Evolutionary conservation across 2,329 filamentous ascomycete species (phyloP).

Genomic region (Arthrinium puccinioides): DNA sequence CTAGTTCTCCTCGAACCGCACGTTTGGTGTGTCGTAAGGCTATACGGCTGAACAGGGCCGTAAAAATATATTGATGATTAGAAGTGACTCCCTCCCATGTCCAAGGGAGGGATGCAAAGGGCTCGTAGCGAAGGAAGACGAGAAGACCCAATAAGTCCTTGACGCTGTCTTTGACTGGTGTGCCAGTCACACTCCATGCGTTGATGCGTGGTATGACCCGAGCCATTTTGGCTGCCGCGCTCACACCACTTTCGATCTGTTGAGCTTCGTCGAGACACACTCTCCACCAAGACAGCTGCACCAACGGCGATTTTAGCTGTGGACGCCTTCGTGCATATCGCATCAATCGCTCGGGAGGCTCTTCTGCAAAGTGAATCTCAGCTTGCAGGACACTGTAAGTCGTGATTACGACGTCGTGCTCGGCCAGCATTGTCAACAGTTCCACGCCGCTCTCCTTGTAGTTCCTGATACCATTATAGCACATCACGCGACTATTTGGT

Average conservation of each 20-base stretch:
- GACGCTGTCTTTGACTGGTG: slow-evolving; percentile 75
- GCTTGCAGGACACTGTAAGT: slow-evolving; percentile 65
- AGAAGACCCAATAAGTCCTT: slow-evolving; percentile 73
- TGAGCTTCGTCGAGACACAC: slow-evolving; percentile 75
- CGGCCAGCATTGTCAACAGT: slow-evolving; percentile 36
- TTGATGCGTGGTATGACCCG: slow-evolving; percentile 74
- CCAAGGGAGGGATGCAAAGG: slow-evolving; percentile 57
- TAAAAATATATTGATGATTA: slow-evolving; percentile 57
- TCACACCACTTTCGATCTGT: slow-evolving; percentile 87
- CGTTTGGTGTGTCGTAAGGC: slow-evolving; percentile 83
- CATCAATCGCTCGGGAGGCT: slow-evolving; percentile 60
- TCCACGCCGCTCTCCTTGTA: slow-evolving; percentile 27
- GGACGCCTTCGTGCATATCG: slow-evolving; percentile 61
- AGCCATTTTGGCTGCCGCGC: slow-evolving; percentile 73
- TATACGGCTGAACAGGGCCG: slow-evolving; percentile 61
- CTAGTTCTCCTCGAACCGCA: slow-evolving; percentile 69
- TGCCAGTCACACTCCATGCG: slow-evolving; percentile 89
- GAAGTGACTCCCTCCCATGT: slow-evolving; percentile 63
- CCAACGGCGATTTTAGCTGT: slow-evolving; percentile 65
- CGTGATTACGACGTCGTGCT: slow-evolving; percentile 54
- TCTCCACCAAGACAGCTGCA: slow-evolving; percentile 82
- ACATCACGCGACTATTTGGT: slow-evolving; percentile 45
- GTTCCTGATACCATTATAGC: slow-evolving; percentile 45
- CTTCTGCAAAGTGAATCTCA: slow-evolving; percentile 71
- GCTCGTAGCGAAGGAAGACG: slow-evolving; percentile 71